Evolutionary conservation across 768 basidiomycete species (phyloP).

Genomic region (Polyporus arcularius): DNA sequence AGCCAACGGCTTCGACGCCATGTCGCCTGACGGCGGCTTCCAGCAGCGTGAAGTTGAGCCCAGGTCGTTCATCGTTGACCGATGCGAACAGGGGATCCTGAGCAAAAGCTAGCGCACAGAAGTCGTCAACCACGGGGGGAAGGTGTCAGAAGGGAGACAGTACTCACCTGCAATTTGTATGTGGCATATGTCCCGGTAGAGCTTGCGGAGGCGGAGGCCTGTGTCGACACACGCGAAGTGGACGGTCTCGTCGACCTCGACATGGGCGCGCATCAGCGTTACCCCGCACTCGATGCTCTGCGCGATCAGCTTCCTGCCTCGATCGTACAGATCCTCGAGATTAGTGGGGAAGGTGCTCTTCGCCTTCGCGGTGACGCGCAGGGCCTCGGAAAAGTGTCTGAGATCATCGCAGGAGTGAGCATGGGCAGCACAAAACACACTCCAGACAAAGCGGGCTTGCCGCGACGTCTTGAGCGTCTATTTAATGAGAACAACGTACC

Average conservation of each 20-base stretch:
- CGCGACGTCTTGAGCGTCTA: background rate
- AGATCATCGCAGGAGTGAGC: slow-evolving; percentile 11
- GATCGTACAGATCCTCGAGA: slow-evolving; percentile 46
- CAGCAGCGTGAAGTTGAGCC: slow-evolving; percentile 49
- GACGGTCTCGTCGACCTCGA: slow-evolving; percentile 62
- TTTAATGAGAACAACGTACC: slow-evolving; percentile 38
- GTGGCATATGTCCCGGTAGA: slow-evolving; percentile 49
- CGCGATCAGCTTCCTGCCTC: slow-evolving; percentile 54
- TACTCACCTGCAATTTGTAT: slow-evolving; percentile 56
- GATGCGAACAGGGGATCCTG: slow-evolving; percentile 57
- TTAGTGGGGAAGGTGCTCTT: slow-evolving; percentile 51
- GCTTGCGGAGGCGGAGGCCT: slow-evolving; percentile 48
- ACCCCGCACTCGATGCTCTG: slow-evolving; percentile 64
- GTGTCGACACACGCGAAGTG: slow-evolving; percentile 54
- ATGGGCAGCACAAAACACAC: background rate
- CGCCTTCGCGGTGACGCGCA: slow-evolving; percentile 50
- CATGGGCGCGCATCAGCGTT: slow-evolving; percentile 67
- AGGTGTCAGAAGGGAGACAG: background rate
- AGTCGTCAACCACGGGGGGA: background rate
- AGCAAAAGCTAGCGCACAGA: slow-evolving; percentile 49
- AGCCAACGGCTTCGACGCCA: slow-evolving; percentile 56
- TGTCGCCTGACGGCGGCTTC: slow-evolving; percentile 39
- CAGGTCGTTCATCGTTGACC: slow-evolving; percentile 35
- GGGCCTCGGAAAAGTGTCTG: slow-evolving; percentile 59
- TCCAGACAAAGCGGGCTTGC: background rate